Base-by-base conservation (phyloP, 495 filamentous ascomycete genomes). In the Talaromyces nanjingensis region DNA sequence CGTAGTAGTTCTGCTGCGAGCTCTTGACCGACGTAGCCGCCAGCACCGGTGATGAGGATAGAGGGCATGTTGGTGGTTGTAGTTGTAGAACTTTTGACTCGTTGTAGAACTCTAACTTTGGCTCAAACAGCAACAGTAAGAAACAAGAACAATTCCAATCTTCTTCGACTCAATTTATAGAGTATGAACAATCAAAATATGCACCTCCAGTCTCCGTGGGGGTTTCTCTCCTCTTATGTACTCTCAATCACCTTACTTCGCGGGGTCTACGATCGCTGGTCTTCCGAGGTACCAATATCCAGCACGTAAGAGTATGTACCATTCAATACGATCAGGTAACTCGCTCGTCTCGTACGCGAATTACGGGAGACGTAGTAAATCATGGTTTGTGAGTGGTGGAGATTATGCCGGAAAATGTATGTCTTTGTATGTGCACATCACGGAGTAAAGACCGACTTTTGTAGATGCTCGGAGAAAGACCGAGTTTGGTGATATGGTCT, bases 11-110 rank as follows among this genome's bases (percentile, higher is more conserved):
- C 83, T 59, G 79, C 67, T 2, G 87, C 87, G 60, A 91, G 72
- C 65, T 86, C 83, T 63, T 89, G 86, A 64, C 89, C 88, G 65
- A 91, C 80, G 65, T 89, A 88, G 37, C 89, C 89, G 33, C 81
- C 85, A 31, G 87, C 88, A 52, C 88, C 88, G 33, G 88, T 90
- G 70, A 91, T 87, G 73, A 91, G 81, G 70, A 90, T 86, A 45
- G 83, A 86, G 18, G 60, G 60, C 60, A 62, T 62, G 8, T 14
- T 33, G n/a, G 6, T 52, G 4, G n/a, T 25, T 55, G 29, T 4
- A 58, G 34, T 58, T 58, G 29, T 16, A 25, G 20, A 25, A 1
- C 3, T 25, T 25, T 25, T 25, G 25, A 25, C 25, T 25, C 3
- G 27, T 27, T 27, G 29, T 31, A 7, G 29, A 31, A 31, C 29